These are phyloP conservation scores for Monilinia fructicola DNA, from an alignment of 2,329 filamentous ascomycete genomes.

Conservation along the genomic window DNA sequence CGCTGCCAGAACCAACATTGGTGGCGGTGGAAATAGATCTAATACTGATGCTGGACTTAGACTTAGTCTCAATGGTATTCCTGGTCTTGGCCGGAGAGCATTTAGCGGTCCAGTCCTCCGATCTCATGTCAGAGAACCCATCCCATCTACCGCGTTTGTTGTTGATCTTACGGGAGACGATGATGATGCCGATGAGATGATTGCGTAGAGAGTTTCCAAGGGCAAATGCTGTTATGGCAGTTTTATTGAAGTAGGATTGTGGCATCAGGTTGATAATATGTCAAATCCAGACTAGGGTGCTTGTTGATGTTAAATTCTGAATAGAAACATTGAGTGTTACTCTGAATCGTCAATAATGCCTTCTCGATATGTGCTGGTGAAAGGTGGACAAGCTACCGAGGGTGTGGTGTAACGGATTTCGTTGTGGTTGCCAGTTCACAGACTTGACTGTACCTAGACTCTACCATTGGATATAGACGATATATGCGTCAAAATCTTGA, in stretches of 20 bases:
- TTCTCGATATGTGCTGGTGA: neutral
- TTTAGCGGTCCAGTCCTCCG: too few species aligned
- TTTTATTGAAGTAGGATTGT: neutral
- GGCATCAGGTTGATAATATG: neutral
- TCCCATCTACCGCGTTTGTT: neutral
- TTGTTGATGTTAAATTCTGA: neutral
- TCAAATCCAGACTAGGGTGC: conserved; percentile 1
- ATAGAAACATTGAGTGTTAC: neutral
- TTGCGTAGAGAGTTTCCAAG: neutral
- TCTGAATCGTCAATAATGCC: rapidly evolving
- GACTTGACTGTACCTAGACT: neutral
- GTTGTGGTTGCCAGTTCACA: neutral
- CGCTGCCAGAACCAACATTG: neutral
- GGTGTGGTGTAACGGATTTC: neutral
- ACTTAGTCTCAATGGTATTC: neutral
- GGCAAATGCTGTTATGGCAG: neutral
- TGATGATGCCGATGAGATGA: neutral
- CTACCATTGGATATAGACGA: neutral
- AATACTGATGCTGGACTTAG: neutral
- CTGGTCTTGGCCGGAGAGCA: neutral
- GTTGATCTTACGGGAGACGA: conserved; percentile 1
- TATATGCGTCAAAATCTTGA: neutral
- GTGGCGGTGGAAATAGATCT: neutral
- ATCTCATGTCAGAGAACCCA: neutral
- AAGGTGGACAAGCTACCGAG: neutral